Evolutionary conservation across 306 rosid genomes (phyloP).

Genomic region (Cicer pinnatifidum): DNA sequence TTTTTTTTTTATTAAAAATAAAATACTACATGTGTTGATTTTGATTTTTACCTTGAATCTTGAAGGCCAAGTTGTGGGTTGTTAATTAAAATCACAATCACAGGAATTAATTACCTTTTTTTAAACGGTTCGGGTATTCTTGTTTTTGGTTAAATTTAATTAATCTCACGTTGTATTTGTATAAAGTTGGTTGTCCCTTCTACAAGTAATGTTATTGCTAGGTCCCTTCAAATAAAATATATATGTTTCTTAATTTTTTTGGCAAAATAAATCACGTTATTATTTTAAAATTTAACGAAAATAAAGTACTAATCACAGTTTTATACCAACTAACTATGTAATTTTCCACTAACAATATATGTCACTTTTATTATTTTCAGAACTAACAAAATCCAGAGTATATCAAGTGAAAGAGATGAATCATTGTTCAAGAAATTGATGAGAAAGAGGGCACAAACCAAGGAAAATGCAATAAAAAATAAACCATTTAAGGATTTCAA

Average conservation of each 20-base stretch:
- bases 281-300: too few relatives aligned
- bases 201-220: neutral
- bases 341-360: neutral
- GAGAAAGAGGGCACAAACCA: neutral
- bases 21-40: neutral
- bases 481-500: slow-evolving; percentile 16
- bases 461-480: slow-evolving; percentile 2
- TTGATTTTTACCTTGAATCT: neutral
- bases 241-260: too few relatives aligned
- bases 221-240: neutral
- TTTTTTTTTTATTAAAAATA: too few relatives aligned
- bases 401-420: slow-evolving; percentile 3
- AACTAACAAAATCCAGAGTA: slow-evolving; percentile 33
- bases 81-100: slow-evolving; percentile 11
- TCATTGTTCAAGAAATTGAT: slow-evolving; percentile 33
- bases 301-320: too few relatives aligned
- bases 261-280: too few relatives aligned
- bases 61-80: neutral
- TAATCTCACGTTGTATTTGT: neutral
- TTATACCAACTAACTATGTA: too few relatives aligned
- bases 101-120: neutral
- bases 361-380: neutral
- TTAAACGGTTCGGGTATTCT: neutral
- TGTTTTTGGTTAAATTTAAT: neutral
- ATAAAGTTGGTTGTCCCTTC: neutral